phyloP scores from a whole-genome alignment of 768 basidiomycete genomes.

The Trametes gibbosa region DNA sequence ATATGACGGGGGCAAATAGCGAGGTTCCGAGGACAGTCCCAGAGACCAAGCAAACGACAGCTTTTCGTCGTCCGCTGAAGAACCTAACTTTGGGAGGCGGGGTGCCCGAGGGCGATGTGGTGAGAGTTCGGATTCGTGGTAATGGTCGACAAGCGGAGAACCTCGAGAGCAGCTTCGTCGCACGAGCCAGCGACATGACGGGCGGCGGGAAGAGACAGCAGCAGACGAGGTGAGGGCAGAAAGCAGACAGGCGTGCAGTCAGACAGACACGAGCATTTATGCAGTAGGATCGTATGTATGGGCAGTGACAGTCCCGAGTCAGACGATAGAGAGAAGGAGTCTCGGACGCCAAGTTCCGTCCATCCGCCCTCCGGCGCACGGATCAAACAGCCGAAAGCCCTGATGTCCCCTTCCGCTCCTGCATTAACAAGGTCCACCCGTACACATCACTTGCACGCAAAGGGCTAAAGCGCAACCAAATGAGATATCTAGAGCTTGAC shows the following conservation, averaged over 20 bases:
- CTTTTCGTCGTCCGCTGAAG: neutral
- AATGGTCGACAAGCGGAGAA: neutral
- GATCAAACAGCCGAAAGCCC: neutral
- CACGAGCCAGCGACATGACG: constrained; percentile 7
- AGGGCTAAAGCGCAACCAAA: no score
- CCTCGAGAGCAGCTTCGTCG: neutral
- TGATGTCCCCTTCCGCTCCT: neutral
- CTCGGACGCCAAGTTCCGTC: neutral
- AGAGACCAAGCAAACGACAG: neutral
- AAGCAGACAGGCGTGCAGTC: neutral
- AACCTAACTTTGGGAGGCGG: neutral
- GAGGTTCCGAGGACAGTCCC: neutral
- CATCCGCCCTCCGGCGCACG: neutral
- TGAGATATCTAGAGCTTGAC: no score
- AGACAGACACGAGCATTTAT: no score
- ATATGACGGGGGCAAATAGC: neutral
- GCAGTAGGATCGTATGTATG: neutral
- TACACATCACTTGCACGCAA: no score
- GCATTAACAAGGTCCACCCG: no score
- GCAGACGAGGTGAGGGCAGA: neutral
- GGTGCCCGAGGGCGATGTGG: neutral
- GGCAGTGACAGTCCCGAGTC: neutral
- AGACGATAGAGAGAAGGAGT: neutral
- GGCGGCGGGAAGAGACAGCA: neutral
- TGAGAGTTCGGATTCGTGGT: neutral